Base-by-base conservation (phyloP, 2,329 filamentous ascomycete genomes). In the Trichoderma endophyticum region DNA sequence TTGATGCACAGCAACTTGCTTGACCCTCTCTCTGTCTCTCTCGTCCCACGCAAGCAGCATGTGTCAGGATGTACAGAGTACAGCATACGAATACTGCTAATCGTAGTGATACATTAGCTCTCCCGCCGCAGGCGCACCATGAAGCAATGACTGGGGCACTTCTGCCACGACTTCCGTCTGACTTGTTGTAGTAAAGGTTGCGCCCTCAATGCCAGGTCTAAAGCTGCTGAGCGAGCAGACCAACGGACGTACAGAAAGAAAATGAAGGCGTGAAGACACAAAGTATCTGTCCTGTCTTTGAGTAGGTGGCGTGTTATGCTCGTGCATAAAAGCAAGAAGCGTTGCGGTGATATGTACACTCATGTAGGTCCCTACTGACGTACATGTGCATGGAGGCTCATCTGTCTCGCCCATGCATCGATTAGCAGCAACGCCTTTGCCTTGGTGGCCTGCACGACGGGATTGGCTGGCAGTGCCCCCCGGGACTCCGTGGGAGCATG, bases 21-120 rank as follows among this genome's bases (percentile, higher is more conserved):
- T 54, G 65, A n/a, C 24, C 14, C 12, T 32, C 30, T 15, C 30
- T 32, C 30, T 36, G 15, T 39, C 36, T 39, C 36, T 65, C 54
- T 28, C 54, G 9, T 63, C 63, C 21, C 70, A 60, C 54, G 54
- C 65, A 68, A 36, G 36, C 34, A 61, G 32, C 54, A 61, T 28
- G 57, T 61, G 66, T 34, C n/a, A 68, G 39, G 63, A 72, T 39
- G 39, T 48, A 68, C 30, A 39, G 63, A 43, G 56, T 57, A 72
- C 43, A 36, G 59, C 56, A 57, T 43, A 30, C 59, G 26, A 36
- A 30, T 11, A 18, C 56, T 60, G 26, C 65, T 48, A 48, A 48
- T 48, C 48, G 70, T 59, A 34, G 57, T 59, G 70, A 61, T 73
- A 74, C 74, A 72, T 76, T 75, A 75, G 75, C 74, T 73, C 71